phyloP scores from a whole-genome alignment of 805 yeast species.

The Kluyveromyces nonfermentans region DNA sequence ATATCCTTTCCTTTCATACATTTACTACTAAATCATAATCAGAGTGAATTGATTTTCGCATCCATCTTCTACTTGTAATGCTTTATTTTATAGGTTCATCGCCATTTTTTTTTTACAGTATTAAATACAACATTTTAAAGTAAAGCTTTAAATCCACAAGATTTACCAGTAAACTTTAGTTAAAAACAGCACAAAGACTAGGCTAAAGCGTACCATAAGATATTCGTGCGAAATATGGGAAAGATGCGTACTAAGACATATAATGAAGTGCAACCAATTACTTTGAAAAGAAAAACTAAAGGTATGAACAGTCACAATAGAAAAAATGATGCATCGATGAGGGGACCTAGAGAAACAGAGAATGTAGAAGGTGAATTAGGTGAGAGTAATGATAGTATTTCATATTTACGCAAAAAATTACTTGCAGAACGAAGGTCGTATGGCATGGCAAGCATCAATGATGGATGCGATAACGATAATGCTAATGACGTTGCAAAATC shows the following conservation, averaged over 20 bases:
- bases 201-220: not conserved
- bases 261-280: conserved; percentile 6
- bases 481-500: not conserved
- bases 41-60: too few relatives aligned
- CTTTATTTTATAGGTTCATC: too few relatives aligned
- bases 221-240: not conserved
- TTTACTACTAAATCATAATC: too few relatives aligned
- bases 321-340: not conserved
- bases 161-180: not conserved
- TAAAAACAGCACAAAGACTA: not conserved
- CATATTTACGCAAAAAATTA: not conserved
- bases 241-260: conserved; percentile 1
- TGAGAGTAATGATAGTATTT: not conserved
- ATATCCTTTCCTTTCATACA: too few relatives aligned
- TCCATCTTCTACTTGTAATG: too few relatives aligned
- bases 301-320: not conserved
- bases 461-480: not conserved
- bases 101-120: too few relatives aligned
- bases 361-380: not conserved
- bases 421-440: not conserved
- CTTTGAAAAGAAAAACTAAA: conserved; percentile 1
- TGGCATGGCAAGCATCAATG: not conserved
- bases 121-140: not conserved
- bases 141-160: not conserved
- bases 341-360: not conserved